phyloP scores from a whole-genome alignment of 108 stramenopile genomes.

The Aurantiochytrium sp. region DNA sequence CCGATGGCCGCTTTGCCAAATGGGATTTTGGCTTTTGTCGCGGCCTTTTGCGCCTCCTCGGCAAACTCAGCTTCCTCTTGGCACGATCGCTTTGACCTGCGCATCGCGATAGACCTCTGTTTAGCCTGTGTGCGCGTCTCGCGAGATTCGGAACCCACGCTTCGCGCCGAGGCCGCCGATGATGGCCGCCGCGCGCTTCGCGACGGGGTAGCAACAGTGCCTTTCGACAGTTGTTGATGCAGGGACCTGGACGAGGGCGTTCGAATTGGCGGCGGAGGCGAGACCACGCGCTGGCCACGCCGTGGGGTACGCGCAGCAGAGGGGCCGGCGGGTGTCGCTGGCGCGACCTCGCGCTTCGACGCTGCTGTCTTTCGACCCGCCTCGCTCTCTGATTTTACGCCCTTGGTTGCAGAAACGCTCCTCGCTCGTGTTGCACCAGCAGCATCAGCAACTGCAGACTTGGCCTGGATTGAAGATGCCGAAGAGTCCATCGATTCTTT shows the following conservation, averaged over 20 bases:
- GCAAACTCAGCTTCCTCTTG: not conserved
- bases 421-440: not conserved
- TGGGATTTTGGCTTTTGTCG: not conserved
- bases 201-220: too few species aligned
- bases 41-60: not conserved
- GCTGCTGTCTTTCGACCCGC: too few species aligned
- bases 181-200: not conserved
- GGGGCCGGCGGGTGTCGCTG: too few species aligned
- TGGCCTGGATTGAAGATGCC: not conserved
- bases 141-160: not conserved
- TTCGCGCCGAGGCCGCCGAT: not conserved
- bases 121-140: not conserved
- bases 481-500: not conserved
- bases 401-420: too few species aligned
- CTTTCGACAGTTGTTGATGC: too few species aligned
- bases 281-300: too few species aligned
- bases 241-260: too few species aligned
- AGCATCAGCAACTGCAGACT: not conserved
- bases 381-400: too few species aligned
- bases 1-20: conserved; percentile 3
- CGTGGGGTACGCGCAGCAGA: too few species aligned
- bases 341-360: too few species aligned
- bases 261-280: too few species aligned
- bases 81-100: not conserved
- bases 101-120: not conserved